phyloP scores from a whole-genome alignment of 2,329 filamentous ascomycete species.

The Claviceps sp. region DNA sequence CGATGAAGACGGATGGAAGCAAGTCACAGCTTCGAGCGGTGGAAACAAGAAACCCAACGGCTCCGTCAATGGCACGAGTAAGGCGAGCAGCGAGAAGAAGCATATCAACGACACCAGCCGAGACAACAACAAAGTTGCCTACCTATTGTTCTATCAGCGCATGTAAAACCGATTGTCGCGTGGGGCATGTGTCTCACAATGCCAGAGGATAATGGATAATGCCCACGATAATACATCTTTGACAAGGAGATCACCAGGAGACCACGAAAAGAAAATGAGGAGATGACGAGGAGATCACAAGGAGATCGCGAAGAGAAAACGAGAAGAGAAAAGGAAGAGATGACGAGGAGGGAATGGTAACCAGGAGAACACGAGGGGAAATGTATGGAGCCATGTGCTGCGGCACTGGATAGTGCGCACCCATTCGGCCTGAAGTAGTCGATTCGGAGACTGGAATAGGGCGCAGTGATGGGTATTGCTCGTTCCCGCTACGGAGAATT shows the following conservation, averaged over 20 bases:
- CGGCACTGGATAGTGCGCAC: background rate
- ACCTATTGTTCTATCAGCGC: conserved; percentile 88
- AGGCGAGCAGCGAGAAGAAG: conserved; percentile 42
- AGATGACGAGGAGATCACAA: background rate
- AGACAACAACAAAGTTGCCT: conserved; percentile 96
- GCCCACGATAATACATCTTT: background rate
- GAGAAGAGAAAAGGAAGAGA: too few species aligned
- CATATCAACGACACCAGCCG: conserved; percentile 53
- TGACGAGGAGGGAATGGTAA: too few species aligned
- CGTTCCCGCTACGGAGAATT: too few species aligned
- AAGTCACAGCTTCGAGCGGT: conserved; percentile 51
- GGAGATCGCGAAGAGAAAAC: too few species aligned
- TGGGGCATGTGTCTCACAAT: background rate
- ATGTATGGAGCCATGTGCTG: background rate
- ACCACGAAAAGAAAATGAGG: background rate
- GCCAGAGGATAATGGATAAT: background rate
- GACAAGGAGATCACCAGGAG: background rate
- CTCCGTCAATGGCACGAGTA: conserved; percentile 50
- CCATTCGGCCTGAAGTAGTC: background rate
- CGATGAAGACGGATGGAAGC: conserved; percentile 69
- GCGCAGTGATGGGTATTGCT: background rate
- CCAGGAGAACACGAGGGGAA: background rate
- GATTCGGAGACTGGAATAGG: background rate
- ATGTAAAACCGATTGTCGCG: conserved; percentile 27
- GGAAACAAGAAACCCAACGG: conserved; percentile 59